phyloP scores from a whole-genome alignment of 1,139 yeast species.

The Saccharomyces hybrid region DNA sequence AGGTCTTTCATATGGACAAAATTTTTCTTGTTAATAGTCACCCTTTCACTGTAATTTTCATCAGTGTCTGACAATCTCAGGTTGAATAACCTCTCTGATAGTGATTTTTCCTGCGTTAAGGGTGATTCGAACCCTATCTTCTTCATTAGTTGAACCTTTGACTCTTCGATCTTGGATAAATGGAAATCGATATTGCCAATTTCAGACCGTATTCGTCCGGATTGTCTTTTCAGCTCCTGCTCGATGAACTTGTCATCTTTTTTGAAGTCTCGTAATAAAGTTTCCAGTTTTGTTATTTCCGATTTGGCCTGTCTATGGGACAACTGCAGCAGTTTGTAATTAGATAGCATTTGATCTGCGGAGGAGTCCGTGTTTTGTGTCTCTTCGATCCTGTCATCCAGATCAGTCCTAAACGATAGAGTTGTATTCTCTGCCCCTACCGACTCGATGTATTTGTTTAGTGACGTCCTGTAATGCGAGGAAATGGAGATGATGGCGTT shows the following conservation, averaged over 20 bases:
- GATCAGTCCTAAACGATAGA: background rate
- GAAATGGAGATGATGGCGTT: slow-evolving; percentile 9
- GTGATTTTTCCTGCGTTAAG: background rate
- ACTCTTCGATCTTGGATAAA: slow-evolving; percentile 9
- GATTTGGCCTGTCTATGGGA: slow-evolving; percentile 11
- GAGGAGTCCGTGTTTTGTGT: background rate
- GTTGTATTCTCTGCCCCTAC: slow-evolving; percentile 24
- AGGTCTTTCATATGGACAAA: slow-evolving; percentile 10
- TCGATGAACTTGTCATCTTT: slow-evolving; percentile 22
- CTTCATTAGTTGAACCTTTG: slow-evolving; percentile 13
- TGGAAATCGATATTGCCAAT: slow-evolving; percentile 12
- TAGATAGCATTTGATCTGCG: background rate
- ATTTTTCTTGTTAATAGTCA: slow-evolving; percentile 4
- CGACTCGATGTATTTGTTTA: slow-evolving; percentile 22
- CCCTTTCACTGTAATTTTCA: background rate
- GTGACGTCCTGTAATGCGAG: slow-evolving; percentile 15
- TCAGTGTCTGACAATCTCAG: background rate
- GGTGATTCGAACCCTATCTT: slow-evolving; percentile 13
- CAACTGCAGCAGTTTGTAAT: slow-evolving; percentile 9
- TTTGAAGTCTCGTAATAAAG: slow-evolving; percentile 16
- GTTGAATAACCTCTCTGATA: slow-evolving; percentile 1
- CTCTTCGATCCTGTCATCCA: background rate
- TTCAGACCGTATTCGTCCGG: slow-evolving; percentile 10
- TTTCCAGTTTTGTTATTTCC: slow-evolving; percentile 19
- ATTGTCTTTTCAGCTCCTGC: slow-evolving; percentile 16